Evolutionary conservation across 164 flowering plant genomes (phyloP).

Genomic region (Magnolia sinica): DNA sequence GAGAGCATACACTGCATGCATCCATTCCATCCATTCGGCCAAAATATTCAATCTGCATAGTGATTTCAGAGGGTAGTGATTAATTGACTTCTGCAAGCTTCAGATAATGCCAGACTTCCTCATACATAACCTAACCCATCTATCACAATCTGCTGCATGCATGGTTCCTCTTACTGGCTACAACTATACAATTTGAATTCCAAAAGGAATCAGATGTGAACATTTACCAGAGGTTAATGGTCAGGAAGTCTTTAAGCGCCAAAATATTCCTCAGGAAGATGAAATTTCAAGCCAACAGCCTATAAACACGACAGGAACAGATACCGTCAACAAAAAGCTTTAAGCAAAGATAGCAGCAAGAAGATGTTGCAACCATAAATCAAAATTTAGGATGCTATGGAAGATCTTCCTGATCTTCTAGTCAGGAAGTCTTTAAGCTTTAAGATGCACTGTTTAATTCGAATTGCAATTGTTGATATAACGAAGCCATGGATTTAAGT

Average conservation of each 20-base stretch:
- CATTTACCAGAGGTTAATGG: not conserved
- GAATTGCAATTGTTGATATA: too few relatives aligned
- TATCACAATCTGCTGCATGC: not conserved
- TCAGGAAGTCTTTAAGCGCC: conserved; percentile 6
- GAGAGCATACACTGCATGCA: not conserved
- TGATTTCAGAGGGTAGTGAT: not conserved
- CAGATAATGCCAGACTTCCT: not conserved
- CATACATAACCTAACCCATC: not conserved
- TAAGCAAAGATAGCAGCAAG: not conserved
- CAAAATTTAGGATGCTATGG: not conserved
- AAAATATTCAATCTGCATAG: not conserved
- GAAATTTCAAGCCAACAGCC: conserved; percentile 77
- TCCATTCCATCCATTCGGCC: too few relatives aligned
- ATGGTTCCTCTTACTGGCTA: not conserved
- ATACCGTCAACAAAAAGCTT: conserved; percentile 1
- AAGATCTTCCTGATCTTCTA: not conserved
- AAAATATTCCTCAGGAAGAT: conserved; percentile 81
- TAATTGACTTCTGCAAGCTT: not conserved
- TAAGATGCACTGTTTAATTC: too few relatives aligned
- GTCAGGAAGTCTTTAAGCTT: too few relatives aligned
- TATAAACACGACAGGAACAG: conserved; percentile 30
- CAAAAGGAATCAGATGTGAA: not conserved
- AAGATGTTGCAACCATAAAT: not conserved
- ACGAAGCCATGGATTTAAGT: not conserved
- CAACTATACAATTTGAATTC: not conserved